Base-by-base conservation (phyloP, 805 yeast species). In the Candida sonorensis region DNA sequence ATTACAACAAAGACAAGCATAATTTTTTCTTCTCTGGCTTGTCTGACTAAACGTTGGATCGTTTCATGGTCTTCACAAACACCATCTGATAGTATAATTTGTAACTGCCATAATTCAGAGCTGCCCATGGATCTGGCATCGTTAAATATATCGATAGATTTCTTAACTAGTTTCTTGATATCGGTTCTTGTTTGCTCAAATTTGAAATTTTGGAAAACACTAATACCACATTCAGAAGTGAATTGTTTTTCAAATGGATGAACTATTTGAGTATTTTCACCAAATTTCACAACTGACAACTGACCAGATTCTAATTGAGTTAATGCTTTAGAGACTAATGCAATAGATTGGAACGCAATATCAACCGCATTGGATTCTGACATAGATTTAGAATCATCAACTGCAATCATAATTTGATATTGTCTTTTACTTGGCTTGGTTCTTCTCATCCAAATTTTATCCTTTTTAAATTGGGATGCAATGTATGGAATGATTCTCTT, bases 301-400 rank as follows among this genome's bases (percentile, higher is more conserved):
- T 88, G 94, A 26, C 99, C 98, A 23, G 95, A 78, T 59, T 94
- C 99, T 36, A 92, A 65, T 53, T 87, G 95, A 0, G 95, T 82
- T 41, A 92, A 69, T 0, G 98, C 95, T 56, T 86, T 88, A 4
- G 96, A 79, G 2, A 92, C 97, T 27, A 92, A 67, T 7, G 97
- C 90, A 50, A 92, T 83, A 53, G 95, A 81, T 50, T 92, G 90
- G 72, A 87, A 87, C 0, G 99, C 97, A 37, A 92, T 67, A 44
- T 84, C 86, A 12, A 86, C 90, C 23, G 94, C 79, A 44, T 81
- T 77, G 16, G 95, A 81, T 57, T 90, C 97, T 36, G 88, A 77
- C 99, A 92, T 92, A 1, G 97, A 90, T 57, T 85, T 87, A 19
- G 98, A 92, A 55, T 92, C 96, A 63, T 92, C 99, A 29, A 92